phyloP scores from a whole-genome alignment of 768 basidiomycete genomes.

The Tricholoma saponaceum region DNA sequence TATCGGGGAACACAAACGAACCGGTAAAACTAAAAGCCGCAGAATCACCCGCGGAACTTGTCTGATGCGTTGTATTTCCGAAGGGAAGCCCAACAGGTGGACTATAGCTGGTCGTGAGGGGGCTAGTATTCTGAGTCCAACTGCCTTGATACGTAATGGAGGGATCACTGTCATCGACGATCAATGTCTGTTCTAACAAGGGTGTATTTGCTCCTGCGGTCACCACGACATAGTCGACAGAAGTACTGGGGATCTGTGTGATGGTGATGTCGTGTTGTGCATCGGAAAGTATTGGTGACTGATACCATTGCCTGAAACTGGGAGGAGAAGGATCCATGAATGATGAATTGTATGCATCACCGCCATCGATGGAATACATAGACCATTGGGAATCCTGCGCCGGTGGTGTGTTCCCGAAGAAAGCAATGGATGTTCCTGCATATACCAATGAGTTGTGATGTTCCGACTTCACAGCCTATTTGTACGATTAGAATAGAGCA shows the following conservation, averaged over 20 bases:
- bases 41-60: slow-evolving; percentile 13
- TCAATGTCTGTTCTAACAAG: slow-evolving; percentile 11
- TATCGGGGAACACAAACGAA: slow-evolving; percentile 8
- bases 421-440: slow-evolving; percentile 11
- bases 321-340: slow-evolving; percentile 13
- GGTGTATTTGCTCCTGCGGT: slow-evolving; percentile 18
- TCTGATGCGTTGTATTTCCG: slow-evolving; percentile 24
- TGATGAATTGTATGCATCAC: slow-evolving; percentile 4
- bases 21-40: slow-evolving; percentile 25
- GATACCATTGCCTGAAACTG: slow-evolving; percentile 21
- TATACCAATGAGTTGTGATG: too few species aligned
- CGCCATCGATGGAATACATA: slow-evolving; percentile 18
- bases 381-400: slow-evolving; percentile 6
- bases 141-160: slow-evolving; percentile 13
- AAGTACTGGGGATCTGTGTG: slow-evolving; percentile 14
- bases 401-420: slow-evolving; percentile 11
- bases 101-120: slow-evolving; percentile 6
- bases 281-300: slow-evolving; percentile 16
- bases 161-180: slow-evolving; percentile 21
- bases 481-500: not conserved
- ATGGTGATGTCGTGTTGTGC: slow-evolving; percentile 17
- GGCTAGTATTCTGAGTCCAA: slow-evolving; percentile 12
- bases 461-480: too few species aligned
- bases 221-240: slow-evolving; percentile 19
- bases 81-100: slow-evolving; percentile 16